phyloP scores from a whole-genome alignment of 2,329 filamentous ascomycete species.

The Trichoderma arundinaceum region DNA sequence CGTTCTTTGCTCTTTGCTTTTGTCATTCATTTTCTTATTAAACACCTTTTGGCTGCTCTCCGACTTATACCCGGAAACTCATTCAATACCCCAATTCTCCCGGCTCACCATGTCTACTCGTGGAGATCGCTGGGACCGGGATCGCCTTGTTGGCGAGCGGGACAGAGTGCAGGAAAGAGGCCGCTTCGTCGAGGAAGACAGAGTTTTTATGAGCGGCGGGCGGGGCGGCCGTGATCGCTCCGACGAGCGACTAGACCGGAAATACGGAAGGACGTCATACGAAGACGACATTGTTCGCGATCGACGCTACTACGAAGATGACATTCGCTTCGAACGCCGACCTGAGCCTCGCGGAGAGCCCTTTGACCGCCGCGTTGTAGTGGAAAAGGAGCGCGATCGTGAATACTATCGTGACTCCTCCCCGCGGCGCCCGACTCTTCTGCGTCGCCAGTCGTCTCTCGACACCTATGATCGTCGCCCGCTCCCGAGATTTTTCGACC shows the following conservation, averaged over 20 bases:
- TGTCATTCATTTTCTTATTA: background rate
- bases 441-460: slow-evolving; percentile 84
- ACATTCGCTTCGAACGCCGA: slow-evolving; percentile 45
- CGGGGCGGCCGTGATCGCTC: slow-evolving; percentile 53
- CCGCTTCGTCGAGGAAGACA: slow-evolving; percentile 62
- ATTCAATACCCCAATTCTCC: slow-evolving; percentile 7
- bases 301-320: slow-evolving; percentile 59
- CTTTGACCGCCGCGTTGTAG: slow-evolving; percentile 60
- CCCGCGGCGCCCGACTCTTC: slow-evolving; percentile 67
- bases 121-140: slow-evolving; percentile 59
- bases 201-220: slow-evolving; percentile 47
- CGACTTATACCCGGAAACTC: background rate
- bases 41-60: background rate
- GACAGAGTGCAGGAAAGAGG: slow-evolving; percentile 45
- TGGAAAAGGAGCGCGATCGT: slow-evolving; percentile 62
- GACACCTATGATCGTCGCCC: slow-evolving; percentile 88
- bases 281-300: slow-evolving; percentile 32
- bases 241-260: slow-evolving; percentile 56
- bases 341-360: slow-evolving; percentile 40
- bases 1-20: background rate
- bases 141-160: slow-evolving; percentile 53
- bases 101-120: slow-evolving; percentile 30
- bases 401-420: slow-evolving; percentile 54
- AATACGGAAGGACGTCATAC: slow-evolving; percentile 22
- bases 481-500: slow-evolving; percentile 54